Conservation (phyloP, 441 rosid species). For the Macaranga tanarius region DNA sequence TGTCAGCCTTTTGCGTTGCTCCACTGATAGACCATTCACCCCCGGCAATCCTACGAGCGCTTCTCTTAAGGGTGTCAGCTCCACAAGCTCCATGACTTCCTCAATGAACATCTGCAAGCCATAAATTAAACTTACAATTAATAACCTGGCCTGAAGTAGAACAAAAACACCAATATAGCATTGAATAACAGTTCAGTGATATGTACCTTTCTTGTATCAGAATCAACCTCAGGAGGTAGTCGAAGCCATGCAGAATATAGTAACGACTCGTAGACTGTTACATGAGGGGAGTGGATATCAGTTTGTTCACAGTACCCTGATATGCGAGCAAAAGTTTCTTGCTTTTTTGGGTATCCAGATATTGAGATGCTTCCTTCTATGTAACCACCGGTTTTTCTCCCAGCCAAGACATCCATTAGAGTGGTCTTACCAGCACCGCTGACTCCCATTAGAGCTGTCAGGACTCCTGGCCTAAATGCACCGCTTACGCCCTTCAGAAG, state of each 20-base stretch:
- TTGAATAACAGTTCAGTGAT: neutral
- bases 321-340: conserved; percentile 69
- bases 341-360: conserved; percentile 70
- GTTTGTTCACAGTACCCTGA: conserved; percentile 77
- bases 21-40: conserved; percentile 60
- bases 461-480: conserved; percentile 72
- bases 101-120: conserved; percentile 55
- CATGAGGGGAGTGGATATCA: conserved; percentile 71
- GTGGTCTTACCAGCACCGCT: conserved; percentile 84
- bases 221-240: conserved; percentile 48
- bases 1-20: conserved; percentile 68
- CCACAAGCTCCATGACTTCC: conserved; percentile 77
- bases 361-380: conserved; percentile 51
- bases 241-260: conserved; percentile 73
- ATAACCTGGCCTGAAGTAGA: neutral
- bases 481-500: conserved; percentile 65
- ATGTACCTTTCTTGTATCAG: conserved; percentile 48
- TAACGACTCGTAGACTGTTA: conserved; percentile 67
- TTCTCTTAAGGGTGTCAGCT: conserved; percentile 50
- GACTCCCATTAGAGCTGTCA: conserved; percentile 68
- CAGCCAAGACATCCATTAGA: conserved; percentile 71
- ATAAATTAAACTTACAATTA: conserved; percentile 9
- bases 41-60: conserved; percentile 72
- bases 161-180: neutral
- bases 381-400: conserved; percentile 72